A percentile compares a stretch with the other conserved stretches of the same genome.
phyloP scores from a whole-genome alignment of 345 rosid genomes.

The Eutrema heterophyllum region DNA sequence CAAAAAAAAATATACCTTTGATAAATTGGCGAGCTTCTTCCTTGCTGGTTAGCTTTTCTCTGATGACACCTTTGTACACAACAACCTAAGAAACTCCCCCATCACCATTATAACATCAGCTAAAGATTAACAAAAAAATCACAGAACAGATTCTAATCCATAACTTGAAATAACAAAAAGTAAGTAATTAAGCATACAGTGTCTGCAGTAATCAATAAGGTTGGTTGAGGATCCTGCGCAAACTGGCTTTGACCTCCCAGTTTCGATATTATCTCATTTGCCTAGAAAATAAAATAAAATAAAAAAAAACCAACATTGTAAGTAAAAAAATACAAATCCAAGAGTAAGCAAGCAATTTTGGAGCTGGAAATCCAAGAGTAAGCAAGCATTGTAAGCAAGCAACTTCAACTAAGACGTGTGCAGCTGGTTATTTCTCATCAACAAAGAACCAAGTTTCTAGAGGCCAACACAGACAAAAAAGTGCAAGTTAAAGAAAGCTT shows the following conservation, averaged over 20 bases:
- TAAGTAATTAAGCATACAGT: constrained; percentile 44
- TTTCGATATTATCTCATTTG: constrained; percentile 65
- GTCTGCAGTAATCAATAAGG: constrained; percentile 82
- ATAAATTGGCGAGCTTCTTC: constrained; percentile 82
- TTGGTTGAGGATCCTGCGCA: constrained; percentile 39
- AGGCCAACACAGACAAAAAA: no score
- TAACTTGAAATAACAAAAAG: neutral
- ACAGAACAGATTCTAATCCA: neutral
- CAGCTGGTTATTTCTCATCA: no score
- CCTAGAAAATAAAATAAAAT: constrained; percentile 42
- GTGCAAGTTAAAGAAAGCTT: no score
- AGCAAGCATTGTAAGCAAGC: no score
- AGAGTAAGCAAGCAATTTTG: no score
- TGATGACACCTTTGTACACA: constrained; percentile 68
- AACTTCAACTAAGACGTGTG: no score
- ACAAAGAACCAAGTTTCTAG: no score
- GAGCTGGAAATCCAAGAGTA: no score
- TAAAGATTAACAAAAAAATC: neutral
- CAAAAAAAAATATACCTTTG: no score
- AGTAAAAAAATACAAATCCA: no score
- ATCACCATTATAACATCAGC: constrained; percentile 13
- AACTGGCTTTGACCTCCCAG: constrained; percentile 32
- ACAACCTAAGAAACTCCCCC: constrained; percentile 61
- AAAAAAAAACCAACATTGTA: no score
- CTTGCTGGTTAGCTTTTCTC: constrained; percentile 74